Conservation (phyloP, 202 grass and related monocot genomes). For the Cymbopogon flexuosus region DNA sequence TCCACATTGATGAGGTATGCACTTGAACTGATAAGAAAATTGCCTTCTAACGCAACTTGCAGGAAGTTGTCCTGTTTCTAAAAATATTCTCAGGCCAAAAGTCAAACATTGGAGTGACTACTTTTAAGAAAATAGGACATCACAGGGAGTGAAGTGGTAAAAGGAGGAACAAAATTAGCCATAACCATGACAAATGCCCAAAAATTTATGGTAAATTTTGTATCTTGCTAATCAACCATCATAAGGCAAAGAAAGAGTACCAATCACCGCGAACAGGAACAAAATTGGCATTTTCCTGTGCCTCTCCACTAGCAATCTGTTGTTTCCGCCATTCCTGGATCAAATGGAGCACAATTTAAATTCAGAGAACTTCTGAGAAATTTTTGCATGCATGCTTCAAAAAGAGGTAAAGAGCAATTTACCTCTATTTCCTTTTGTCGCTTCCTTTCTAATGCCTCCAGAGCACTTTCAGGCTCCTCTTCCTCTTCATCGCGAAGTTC, state of each 20-base stretch:
- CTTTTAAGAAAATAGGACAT: slow-evolving; percentile 1
- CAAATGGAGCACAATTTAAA: slow-evolving; percentile 13
- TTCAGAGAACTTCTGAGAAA: background rate
- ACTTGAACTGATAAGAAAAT: background rate
- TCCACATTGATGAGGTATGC: background rate
- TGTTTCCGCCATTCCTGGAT: slow-evolving; percentile 67
- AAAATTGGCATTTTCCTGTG: slow-evolving; percentile 88
- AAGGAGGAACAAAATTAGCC: background rate
- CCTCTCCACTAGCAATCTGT: slow-evolving; percentile 81
- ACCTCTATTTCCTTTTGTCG: slow-evolving; percentile 89
- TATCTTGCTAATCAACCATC: slow-evolving; percentile 2
- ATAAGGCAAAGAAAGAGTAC: slow-evolving; percentile 41
- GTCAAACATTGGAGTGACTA: background rate
- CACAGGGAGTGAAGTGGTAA: background rate
- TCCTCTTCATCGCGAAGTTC: slow-evolving; percentile 79
- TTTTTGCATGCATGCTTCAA: background rate
- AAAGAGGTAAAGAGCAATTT: slow-evolving; percentile 16
- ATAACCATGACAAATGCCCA: background rate
- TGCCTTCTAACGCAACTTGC: background rate
- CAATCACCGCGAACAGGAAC: slow-evolving; percentile 85
- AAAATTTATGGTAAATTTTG: background rate
- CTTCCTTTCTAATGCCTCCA: slow-evolving; percentile 74
- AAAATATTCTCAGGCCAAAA: background rate
- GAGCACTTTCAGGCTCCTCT: slow-evolving; percentile 78
- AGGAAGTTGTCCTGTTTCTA: background rate